Evolutionary conservation across 2,329 filamentous ascomycete genomes (phyloP).

Genomic region (Nigrograna mackinnonii): DNA sequence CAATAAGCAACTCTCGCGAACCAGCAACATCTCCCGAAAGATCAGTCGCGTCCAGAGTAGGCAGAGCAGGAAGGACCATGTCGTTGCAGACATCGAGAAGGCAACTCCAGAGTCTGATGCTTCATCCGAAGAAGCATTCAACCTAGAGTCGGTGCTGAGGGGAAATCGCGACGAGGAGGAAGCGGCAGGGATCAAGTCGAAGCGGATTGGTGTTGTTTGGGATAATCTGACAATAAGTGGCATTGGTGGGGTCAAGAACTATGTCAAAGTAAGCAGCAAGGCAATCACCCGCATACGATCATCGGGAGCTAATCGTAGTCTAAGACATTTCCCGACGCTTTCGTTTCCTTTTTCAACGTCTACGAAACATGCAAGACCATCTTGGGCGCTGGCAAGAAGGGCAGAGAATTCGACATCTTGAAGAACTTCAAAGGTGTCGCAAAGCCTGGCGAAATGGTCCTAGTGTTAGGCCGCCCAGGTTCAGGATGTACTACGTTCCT

Average conservation of each 20-base stretch:
- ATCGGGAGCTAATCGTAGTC: constrained; percentile 9
- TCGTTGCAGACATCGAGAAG: constrained; percentile 63
- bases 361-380: constrained; percentile 66
- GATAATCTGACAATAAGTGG: constrained; percentile 76
- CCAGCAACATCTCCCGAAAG: constrained; percentile 40
- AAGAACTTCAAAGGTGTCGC: constrained; percentile 66
- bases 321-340: constrained; percentile 75
- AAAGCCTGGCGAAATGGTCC: constrained; percentile 81
- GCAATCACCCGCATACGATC: constrained; percentile 1
- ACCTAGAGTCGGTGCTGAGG: constrained; percentile 74
- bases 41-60: constrained; percentile 51
- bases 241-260: constrained; percentile 73
- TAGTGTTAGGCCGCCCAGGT: constrained; percentile 79
- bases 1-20: constrained; percentile 49
- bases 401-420: constrained; percentile 72
- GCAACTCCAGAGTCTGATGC: constrained; percentile 39
- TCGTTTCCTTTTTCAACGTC: constrained; percentile 76
- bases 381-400: constrained; percentile 69
- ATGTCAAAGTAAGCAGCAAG: constrained; percentile 47
- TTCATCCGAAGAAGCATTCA: constrained; percentile 60
- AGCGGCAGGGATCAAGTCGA: constrained; percentile 77
- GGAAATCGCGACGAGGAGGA: constrained; percentile 72
- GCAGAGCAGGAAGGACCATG: constrained; percentile 42
- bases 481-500: constrained; percentile 59
- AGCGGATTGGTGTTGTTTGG: constrained; percentile 76